phyloP scores from a whole-genome alignment of 2,329 filamentous ascomycete species.

The Didymella arachidicola region DNA sequence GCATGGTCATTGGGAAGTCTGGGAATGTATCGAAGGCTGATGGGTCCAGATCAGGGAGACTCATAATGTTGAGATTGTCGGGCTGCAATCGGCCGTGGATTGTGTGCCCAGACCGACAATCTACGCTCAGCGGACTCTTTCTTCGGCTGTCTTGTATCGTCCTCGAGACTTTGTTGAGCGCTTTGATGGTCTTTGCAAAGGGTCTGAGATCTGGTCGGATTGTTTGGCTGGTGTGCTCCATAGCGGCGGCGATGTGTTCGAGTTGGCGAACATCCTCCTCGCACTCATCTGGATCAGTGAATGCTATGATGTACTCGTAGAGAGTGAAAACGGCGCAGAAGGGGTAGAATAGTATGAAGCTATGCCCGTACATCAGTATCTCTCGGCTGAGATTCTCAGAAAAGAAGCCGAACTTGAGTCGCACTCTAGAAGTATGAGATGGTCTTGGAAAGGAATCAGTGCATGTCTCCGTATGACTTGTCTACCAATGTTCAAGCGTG shows the following conservation, averaged over 20 bases:
- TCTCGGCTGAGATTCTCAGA: not conserved
- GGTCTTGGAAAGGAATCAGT: not conserved
- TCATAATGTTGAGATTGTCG: not conserved
- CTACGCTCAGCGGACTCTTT: not conserved
- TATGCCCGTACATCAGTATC: not conserved
- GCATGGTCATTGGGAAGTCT: constrained; percentile 28
- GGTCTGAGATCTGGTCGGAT: not conserved
- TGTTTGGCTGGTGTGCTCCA: not conserved
- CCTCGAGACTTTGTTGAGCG: constrained; percentile 41
- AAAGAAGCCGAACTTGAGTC: not conserved
- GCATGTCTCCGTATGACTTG: not conserved
- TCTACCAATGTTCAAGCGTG: not conserved
- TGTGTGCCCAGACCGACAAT: not conserved
- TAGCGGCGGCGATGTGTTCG: not conserved
- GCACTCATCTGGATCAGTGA: not conserved
- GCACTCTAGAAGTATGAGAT: not conserved
- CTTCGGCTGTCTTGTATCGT: constrained; percentile 35
- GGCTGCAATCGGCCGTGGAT: not conserved
- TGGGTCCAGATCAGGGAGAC: constrained; percentile 28
- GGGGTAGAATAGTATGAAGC: not conserved
- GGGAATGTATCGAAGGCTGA: constrained; percentile 28
- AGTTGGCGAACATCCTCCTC: not conserved
- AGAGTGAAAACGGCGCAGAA: not conserved
- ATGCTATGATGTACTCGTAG: not conserved
- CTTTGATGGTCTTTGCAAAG: constrained; percentile 34